phyloP scores from a whole-genome alignment of 2,329 filamentous ascomycete species.

The Paecilomyces sp. region DNA sequence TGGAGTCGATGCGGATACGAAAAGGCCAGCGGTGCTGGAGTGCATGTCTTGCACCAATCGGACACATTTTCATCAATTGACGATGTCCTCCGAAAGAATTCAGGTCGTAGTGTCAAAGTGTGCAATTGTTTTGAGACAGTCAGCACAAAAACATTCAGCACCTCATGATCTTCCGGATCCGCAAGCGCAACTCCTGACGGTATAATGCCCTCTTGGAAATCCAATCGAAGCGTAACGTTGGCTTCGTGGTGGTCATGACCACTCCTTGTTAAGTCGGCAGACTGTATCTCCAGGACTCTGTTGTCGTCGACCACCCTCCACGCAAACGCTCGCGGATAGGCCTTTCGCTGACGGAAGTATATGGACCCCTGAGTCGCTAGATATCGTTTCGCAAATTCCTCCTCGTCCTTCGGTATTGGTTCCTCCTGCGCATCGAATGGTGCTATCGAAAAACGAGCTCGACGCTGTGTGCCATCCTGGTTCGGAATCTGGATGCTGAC shows the following conservation, averaged over 20 bases:
- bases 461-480: constrained; percentile 39
- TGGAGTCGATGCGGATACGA: constrained; percentile 75
- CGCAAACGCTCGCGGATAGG: constrained; percentile 75
- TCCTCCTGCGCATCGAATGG: constrained; percentile 34
- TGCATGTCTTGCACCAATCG: constrained; percentile 68
- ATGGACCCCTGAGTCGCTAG: constrained; percentile 74
- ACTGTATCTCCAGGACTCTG: constrained; percentile 73
- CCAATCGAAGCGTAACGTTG: constrained; percentile 67
- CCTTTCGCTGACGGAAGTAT: constrained; percentile 71
- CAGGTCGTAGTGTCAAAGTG: constrained; percentile 73
- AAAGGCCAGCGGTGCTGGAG: constrained; percentile 66
- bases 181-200: constrained; percentile 74
- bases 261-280: constrained; percentile 69
- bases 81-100: constrained; percentile 66
- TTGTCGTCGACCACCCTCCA: constrained; percentile 83
- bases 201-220: constrained; percentile 66
- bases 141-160: constrained; percentile 70
- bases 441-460: constrained; percentile 39
- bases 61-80: constrained; percentile 66
- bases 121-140: constrained; percentile 74
- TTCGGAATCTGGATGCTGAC: constrained; percentile 62
- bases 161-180: constrained; percentile 70
- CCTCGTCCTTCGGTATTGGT: constrained; percentile 51
- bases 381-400: constrained; percentile 63
- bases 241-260: constrained; percentile 58